Evolutionary conservation across 805 yeast species (phyloP), one percentile per base, ranked within the genome.

Genomic region (Nadsonia fulvescens): DNA sequence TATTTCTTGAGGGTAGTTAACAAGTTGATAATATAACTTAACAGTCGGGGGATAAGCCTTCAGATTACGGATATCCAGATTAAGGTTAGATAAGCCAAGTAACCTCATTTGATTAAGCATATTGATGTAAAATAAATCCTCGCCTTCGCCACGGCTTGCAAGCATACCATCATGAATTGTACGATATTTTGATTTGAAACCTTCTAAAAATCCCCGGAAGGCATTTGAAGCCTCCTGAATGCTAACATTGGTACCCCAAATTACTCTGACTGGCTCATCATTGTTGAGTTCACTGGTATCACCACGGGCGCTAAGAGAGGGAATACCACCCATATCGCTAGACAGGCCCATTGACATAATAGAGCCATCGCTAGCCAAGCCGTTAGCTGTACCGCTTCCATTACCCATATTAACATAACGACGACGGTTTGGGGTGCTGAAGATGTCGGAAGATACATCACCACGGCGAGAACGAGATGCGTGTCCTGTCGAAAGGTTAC

Each of bases 231-330:
- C 73, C 43, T 89, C 94, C 43, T 70, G 78, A 43, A 89, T 83
- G 24, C 91, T 75, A 14, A 89, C 93, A 44, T 86, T 82, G 1
- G 98, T 89, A 51, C 98, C 98, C 98, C 98, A 89, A 43, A 89
- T 86, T 28, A 89, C 93, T 42, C 91, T 65, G 13, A 71, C 69
- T 1, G 93, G 92, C 37, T 76, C 93, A 28, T 66, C 67, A 13
- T 57, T 54, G 27, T 55, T 48, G 6, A 42, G 42, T 10, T 49
- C 49, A 10, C 41, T 47, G 43, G n/a, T n/a, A n/a, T n/a, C n/a
- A n/a, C n/a, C n/a, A n/a, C n/a, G n/a, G n/a, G n/a, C n/a, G n/a
- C n/a, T n/a, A n/a, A n/a, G n/a, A n/a, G n/a, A n/a, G n/a, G n/a
- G n/a, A n/a, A n/a, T n/a, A n/a, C n/a, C n/a, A n/a, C n/a, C n/a